These are phyloP conservation scores for Polyplosphaeria fusca DNA, from an alignment of 495 filamentous ascomycete genomes.

Conservation along the genomic window DNA sequence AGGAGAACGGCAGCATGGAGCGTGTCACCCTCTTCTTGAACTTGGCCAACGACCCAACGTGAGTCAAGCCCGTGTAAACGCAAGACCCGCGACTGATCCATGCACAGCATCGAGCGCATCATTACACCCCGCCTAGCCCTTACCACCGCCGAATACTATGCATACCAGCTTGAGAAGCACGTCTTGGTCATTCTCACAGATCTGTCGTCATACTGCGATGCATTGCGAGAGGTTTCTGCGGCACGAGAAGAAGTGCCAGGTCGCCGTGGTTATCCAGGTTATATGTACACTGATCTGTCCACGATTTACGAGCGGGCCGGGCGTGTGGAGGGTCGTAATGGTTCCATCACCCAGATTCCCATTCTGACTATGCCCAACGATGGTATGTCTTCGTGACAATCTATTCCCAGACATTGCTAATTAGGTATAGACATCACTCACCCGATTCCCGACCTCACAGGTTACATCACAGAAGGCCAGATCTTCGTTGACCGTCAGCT, in stretches of 20 bases:
- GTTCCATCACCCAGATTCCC: constrained; percentile 98
- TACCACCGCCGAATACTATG: constrained; percentile 99
- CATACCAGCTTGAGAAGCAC: constrained; percentile 99
- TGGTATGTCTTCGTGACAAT: constrained; percentile 46
- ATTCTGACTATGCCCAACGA: constrained; percentile 99
- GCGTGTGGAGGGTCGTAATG: constrained; percentile 94
- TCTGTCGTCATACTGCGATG: constrained; percentile 96
- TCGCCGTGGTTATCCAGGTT: constrained; percentile 99
- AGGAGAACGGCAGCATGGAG: constrained; percentile 98
- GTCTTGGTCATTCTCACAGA: constrained; percentile 98
- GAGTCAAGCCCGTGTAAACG: constrained; percentile 37
- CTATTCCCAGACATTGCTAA: background rate
- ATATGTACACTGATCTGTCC: constrained; percentile 99
- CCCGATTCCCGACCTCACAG: constrained; percentile 97
- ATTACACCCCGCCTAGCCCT: constrained; percentile 98
- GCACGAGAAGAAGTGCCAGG: constrained; percentile 99
- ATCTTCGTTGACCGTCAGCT: constrained; percentile 97
- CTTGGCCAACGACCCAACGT: constrained; percentile 98
- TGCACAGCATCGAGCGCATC: constrained; percentile 91
- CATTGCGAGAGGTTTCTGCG: constrained; percentile 95
- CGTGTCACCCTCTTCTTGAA: constrained; percentile 97
- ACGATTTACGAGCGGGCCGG: constrained; percentile 99
- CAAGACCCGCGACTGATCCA: background rate
- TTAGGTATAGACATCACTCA: constrained; percentile 81
- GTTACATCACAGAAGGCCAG: constrained; percentile 98